phyloP scores from a whole-genome alignment of 2,329 filamentous ascomycete genomes.

The Trichoderma gracile region DNA sequence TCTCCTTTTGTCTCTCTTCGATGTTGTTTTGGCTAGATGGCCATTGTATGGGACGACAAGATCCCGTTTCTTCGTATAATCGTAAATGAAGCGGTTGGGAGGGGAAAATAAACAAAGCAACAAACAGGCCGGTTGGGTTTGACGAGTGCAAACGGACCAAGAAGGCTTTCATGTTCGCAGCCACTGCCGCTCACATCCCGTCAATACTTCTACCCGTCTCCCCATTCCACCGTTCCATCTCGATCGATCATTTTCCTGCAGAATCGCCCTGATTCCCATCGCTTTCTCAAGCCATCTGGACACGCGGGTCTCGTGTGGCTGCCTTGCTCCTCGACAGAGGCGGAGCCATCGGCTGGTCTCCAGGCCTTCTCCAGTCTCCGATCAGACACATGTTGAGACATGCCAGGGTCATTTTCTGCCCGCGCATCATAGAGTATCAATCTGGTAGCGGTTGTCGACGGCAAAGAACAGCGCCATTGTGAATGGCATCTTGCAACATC shows the following conservation, averaged over 20 bases:
- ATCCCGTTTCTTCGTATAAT: not conserved
- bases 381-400: constrained; percentile 25
- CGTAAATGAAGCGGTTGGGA: not conserved
- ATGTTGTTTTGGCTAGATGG: not conserved
- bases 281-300: not conserved
- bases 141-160: not conserved
- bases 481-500: constrained; percentile 22
- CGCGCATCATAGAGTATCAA: constrained; percentile 18
- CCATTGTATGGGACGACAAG: too few relatives aligned
- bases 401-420: constrained; percentile 3
- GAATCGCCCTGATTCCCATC: not conserved
- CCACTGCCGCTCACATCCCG: not conserved
- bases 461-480: constrained; percentile 21
- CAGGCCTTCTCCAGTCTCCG: not conserved
- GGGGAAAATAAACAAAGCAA: not conserved
- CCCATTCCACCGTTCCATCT: not conserved
- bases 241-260: not conserved
- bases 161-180: not conserved
- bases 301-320: not conserved
- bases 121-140: not conserved
- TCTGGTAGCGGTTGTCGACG: constrained; percentile 13
- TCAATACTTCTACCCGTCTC: not conserved
- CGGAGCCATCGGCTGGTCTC: constrained; percentile 1
- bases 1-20: not conserved
- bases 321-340: not conserved